A percentile compares a stretch with the other conserved stretches of the same genome.
phyloP scores from a whole-genome alignment of 768 basidiomycete genomes.

The Tylopilus sp. region DNA sequence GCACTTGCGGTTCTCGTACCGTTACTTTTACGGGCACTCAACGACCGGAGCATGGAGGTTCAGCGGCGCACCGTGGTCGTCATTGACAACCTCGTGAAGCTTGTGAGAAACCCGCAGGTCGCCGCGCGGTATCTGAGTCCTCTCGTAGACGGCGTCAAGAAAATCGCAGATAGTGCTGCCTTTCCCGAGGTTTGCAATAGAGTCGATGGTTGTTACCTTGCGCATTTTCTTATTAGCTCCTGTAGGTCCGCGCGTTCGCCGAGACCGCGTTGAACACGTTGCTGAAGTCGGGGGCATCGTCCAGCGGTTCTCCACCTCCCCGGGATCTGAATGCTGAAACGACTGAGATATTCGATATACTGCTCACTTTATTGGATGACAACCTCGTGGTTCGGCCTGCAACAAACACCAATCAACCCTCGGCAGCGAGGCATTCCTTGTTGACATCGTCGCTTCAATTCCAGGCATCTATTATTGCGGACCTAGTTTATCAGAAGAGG shows the following conservation, averaged over 20 bases:
- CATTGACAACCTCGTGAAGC: conserved; percentile 94
- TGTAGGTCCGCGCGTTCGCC: conserved; percentile 86
- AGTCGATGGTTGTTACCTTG: conserved; percentile 2
- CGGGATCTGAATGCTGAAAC: conserved; percentile 70
- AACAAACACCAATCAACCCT: conserved; percentile 48
- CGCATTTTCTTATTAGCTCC: conserved; percentile 10
- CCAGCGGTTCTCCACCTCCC: conserved; percentile 61
- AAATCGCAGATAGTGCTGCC: conserved; percentile 85
- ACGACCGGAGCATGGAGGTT: conserved; percentile 95
- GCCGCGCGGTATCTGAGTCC: conserved; percentile 86
- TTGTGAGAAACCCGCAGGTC: conserved; percentile 86
- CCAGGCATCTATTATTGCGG: conserved; percentile 69
- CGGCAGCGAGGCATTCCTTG: conserved; percentile 51
- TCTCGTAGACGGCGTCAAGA: conserved; percentile 86
- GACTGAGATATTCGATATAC: conserved; percentile 48
- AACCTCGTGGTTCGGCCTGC: conserved; percentile 41
- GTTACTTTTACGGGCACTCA: conserved; percentile 83
- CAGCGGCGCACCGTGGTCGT: conserved; percentile 93
- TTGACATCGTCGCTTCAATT: conserved; percentile 65
- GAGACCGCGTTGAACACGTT: conserved; percentile 79
- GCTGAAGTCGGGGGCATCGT: conserved; percentile 79
- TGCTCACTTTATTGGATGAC: conserved; percentile 59
- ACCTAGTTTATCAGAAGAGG: conserved; percentile 62
- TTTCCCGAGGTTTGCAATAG: conserved; percentile 78
- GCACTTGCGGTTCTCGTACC: conserved; percentile 95